Base-by-base conservation (phyloP, 352 stramenopile species). In the Globisporangium paddicum region DNA sequence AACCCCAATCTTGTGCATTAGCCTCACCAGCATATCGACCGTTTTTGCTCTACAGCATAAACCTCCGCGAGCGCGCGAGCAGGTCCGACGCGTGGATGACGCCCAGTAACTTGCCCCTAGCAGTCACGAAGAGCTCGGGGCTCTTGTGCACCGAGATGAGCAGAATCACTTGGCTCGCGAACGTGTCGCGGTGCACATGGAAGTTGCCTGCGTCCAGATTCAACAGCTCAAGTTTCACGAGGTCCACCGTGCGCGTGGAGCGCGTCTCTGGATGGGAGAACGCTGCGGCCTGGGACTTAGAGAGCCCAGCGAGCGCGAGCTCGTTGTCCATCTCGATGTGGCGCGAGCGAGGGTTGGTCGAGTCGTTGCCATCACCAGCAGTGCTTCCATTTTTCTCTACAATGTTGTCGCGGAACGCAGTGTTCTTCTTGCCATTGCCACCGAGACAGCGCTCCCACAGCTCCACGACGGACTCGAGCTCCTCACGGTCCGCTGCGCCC, bases 111-210 rank as follows among this genome's bases (percentile, higher is more conserved):
- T 80, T 87, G 6, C 82, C 82, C 21, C 77, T 71, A n/a, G 79
- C 67, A 0, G 82, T 93, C 41, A 93, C 81, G 32, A 89, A 90
- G 0, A 93, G 60, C 62, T 89, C 70, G 3, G 80, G 79, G 18
- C 69, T 77, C 55, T 93, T 93, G 68, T 93, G 79, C 37, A 90
- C 77, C 40, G 82, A 87, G 46, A 93, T 85, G 41, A 90, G 72
- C n/a, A 93, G 56, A 14, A 93, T 82, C 32, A 89, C 77, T 45
- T 90, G 81, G 34, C 77, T 89, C 47, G 79, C 80, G 44, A 70
- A 86, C 19, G 79, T 85, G 26, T 87, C 76, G 32, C 71, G 75
- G 60, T 87, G 77, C 35, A 89, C 82, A 52, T 87, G 79, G 52
- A 88, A 88, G 58, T 81, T 82, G 38, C 75, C 75, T 1, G 77